phyloP scores from a whole-genome alignment of 2,329 filamentous ascomycete species.

The Hymenotorrendiella dingleyae region DNA sequence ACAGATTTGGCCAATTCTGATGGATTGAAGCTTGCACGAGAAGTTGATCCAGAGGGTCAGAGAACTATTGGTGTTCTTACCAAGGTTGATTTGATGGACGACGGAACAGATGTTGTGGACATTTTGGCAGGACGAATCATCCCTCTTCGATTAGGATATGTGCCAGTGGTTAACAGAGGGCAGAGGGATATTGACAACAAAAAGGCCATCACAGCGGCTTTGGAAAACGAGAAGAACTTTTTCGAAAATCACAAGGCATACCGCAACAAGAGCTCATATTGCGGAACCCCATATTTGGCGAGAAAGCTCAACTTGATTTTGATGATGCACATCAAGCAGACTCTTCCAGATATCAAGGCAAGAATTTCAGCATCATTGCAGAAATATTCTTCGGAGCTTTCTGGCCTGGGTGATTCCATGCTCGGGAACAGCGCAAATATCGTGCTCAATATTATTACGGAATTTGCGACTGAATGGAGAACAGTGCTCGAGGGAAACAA shows the following conservation, averaged over 20 bases:
- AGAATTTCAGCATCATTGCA: constrained; percentile 89
- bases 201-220: constrained; percentile 82
- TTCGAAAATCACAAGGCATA: constrained; percentile 99
- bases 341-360: constrained; percentile 95
- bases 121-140: constrained; percentile 97
- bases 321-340: constrained; percentile 99
- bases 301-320: constrained; percentile 96
- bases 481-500: constrained; percentile 96
- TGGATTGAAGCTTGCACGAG: constrained; percentile 88
- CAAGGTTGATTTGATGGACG: constrained; percentile 98
- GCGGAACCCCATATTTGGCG: constrained; percentile 93
- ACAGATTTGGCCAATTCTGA: constrained; percentile 98
- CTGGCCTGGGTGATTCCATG: constrained; percentile 83
- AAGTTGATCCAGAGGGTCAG: constrained; percentile 96
- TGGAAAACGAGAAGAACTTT: constrained; percentile 93
- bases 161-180: constrained; percentile 95
- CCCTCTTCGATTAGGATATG: constrained; percentile 87
- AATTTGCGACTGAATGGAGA: constrained; percentile 96
- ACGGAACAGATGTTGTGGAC: constrained; percentile 96
- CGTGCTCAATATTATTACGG: constrained; percentile 96
- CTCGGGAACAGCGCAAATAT: constrained; percentile 96
- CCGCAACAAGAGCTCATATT: constrained; percentile 97
- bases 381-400: constrained; percentile 82
- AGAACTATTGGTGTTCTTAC: constrained; percentile 97
- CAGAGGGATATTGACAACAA: constrained; percentile 99